phyloP scores from a whole-genome alignment of 2,329 filamentous ascomycete species.

The Knoxdaviesia capensis region DNA sequence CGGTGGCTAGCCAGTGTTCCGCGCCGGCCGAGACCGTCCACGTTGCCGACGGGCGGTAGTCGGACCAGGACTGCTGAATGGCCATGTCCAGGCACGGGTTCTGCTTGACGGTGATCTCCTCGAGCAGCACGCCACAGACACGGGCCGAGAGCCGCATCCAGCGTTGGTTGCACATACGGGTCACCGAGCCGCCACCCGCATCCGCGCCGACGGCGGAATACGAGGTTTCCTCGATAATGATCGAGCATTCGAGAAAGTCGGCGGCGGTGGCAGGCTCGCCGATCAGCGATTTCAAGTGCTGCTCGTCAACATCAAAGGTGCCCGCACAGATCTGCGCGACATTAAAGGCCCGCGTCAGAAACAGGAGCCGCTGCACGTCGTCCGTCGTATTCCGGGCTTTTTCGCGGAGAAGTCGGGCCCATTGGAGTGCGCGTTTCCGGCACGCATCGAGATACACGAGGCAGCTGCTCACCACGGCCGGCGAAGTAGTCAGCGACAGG shows the following conservation, averaged over 20 bases:
- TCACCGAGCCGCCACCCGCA: too few species aligned
- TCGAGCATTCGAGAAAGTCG: conserved; percentile 16
- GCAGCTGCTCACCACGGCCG: conserved; percentile 8
- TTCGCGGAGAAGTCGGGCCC: conserved; percentile 15
- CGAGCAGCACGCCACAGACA: not conserved
- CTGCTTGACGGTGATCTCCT: conserved; percentile 1
- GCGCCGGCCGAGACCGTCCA: too few species aligned
- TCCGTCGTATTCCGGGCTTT: conserved; percentile 9
- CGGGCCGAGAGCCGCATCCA: not conserved
- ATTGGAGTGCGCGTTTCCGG: conserved; percentile 16
- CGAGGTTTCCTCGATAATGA: conserved; percentile 14
- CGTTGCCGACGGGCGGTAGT: too few species aligned
- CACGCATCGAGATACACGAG: conserved; percentile 12
- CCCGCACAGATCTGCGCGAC: conserved; percentile 15
- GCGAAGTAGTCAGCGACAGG: conserved; percentile 15
- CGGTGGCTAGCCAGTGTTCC: too few species aligned
- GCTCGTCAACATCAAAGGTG: conserved; percentile 22
- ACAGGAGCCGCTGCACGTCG: conserved; percentile 5
- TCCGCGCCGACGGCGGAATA: too few species aligned
- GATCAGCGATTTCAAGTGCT: conserved; percentile 11
- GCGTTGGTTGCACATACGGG: too few species aligned
- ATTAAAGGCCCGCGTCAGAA: not conserved
- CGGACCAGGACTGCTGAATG: not conserved
- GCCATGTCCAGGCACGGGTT: not conserved
- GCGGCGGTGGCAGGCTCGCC: conserved; percentile 4